Evolutionary conservation across 495 filamentous ascomycete species (phyloP), one percentile per base, ranked within the genome.

Genomic region (Xylaria grammica): DNA sequence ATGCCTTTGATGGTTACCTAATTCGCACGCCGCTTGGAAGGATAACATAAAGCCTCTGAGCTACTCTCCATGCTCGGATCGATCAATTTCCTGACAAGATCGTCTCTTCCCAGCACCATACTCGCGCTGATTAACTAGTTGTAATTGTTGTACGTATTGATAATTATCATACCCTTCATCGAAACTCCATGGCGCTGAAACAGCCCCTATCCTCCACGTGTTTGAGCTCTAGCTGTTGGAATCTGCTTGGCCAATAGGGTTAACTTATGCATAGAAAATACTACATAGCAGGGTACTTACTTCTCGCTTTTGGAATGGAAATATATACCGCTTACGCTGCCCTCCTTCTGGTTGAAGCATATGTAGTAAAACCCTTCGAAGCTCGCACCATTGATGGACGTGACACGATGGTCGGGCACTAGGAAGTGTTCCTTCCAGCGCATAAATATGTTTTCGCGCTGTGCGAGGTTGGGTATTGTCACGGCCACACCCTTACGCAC

Each of bases 291-390:
- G 19, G 46, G 32, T 48, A 84, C 90, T 77, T 80, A 97, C 91
- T 93, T 93, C 77, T 98, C 94, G 75, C 93, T 98, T 82, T 93
- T 97, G 30, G 93, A 90, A 78, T 99, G 96, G 75, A 96, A 99
- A 76, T 99, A 99, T 53, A 97, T 97, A 10, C 96, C 96, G 69
- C 86, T 91, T 17, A 99, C 89, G 36, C 82, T 89, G 17, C 95
- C 95, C 27, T 84, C 79, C 13, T 91, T 80, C 78, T 98, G 96
- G 73, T 97, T 97, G 79, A 98, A 99, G 78, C 94, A 97, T 62
- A 99, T 98, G 69, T 98, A 99, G 73, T 99, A 99, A 72, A 99
- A 99, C 0, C 96, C 96, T 67, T 99, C 96, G 69, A 97, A 99
- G 68, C 93, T 97, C 0, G 96, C 96, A 4, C 96, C 96, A 29